Conservation (phyloP, 176 grass and related monocot species). For the Musa beccarii region DNA sequence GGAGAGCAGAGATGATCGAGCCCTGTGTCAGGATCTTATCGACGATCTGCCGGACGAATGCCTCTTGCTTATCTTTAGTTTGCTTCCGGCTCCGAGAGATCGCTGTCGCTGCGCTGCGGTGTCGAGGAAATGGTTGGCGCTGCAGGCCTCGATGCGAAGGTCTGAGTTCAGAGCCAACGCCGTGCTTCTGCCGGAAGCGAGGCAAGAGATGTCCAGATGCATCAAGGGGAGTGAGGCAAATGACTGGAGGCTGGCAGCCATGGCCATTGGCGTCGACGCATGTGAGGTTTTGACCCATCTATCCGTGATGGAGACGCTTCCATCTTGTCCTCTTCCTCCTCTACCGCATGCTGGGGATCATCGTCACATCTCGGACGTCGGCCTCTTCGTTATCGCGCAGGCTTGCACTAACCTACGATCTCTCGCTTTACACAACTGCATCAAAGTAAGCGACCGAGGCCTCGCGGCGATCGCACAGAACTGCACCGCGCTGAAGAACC, state of each 20-base stretch:
- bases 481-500: neutral
- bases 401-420: neutral
- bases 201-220: neutral
- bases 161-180: neutral
- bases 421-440: neutral
- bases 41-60: neutral
- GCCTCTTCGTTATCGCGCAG: neutral
- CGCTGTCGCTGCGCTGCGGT: slow-evolving; percentile 7
- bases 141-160: neutral
- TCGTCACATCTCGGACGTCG: neutral
- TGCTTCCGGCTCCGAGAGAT: neutral
- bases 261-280: neutral
- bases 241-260: neutral
- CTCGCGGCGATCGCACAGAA: neutral
- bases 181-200: neutral
- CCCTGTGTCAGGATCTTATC: neutral
- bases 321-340: neutral
- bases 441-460: neutral
- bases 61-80: neutral
- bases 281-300: neutral
- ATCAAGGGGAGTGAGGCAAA: neutral
- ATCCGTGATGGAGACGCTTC: neutral
- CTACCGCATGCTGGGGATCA: too few species aligned
- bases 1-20: neutral
- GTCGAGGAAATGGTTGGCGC: slow-evolving; percentile 4